These are phyloP conservation scores for Hypoxylon subgilvum DNA, from an alignment of 495 filamentous ascomycete species.

Conservation along the genomic window DNA sequence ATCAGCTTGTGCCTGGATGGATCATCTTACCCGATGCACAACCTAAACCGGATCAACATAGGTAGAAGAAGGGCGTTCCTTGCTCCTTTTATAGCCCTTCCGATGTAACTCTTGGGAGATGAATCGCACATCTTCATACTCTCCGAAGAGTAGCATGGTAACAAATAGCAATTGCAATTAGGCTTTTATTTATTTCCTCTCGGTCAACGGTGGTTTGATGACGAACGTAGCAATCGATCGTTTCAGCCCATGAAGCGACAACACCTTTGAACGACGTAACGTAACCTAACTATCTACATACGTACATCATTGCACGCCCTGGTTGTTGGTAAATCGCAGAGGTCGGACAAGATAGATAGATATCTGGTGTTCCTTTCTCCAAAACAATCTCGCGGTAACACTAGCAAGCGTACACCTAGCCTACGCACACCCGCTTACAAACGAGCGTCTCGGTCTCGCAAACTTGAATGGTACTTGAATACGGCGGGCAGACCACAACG, in stretches of 20 bases:
- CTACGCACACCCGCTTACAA: too few species aligned
- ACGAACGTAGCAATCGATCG: constrained; percentile 22
- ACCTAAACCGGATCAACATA: constrained; percentile 5
- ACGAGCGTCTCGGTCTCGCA: constrained; percentile 10
- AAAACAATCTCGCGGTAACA: not conserved
- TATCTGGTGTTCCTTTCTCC: constrained; percentile 1
- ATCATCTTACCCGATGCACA: constrained; percentile 5
- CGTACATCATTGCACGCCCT: constrained; percentile 2
- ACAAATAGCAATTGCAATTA: not conserved
- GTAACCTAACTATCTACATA: too few species aligned
- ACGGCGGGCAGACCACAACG: not conserved
- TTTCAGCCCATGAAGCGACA: not conserved
- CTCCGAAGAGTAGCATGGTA: too few species aligned
- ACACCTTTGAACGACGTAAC: too few species aligned
- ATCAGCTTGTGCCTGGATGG: constrained; percentile 20
- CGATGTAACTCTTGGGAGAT: constrained; percentile 12
- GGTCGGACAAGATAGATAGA: constrained; percentile 12
- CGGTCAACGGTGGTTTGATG: constrained; percentile 1
- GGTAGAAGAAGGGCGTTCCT: constrained; percentile 7
- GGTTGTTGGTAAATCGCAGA: constrained; percentile 1
- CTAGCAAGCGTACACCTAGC: constrained; percentile 3
- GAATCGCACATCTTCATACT: constrained; percentile 3
- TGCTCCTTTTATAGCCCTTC: constrained; percentile 12
- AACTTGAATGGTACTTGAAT: constrained; percentile 3
- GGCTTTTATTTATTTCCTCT: constrained; percentile 9